Base-by-base conservation (phyloP, 352 stramenopile genomes). In the Phytophthora pinifolia region DNA sequence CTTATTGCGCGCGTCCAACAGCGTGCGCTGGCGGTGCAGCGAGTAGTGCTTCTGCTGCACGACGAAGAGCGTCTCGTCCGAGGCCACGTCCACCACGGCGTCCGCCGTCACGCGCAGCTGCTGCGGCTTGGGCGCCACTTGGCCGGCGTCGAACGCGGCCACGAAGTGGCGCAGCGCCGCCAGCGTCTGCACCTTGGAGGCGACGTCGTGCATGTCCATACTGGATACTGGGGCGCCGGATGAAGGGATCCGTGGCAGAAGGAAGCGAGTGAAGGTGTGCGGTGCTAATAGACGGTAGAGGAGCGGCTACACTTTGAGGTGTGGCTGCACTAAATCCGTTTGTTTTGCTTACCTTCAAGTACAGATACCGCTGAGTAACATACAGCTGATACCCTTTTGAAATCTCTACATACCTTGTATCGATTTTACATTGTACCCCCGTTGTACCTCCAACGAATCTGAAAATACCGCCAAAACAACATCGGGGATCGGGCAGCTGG, bases 91-190 rank as follows among this genome's bases (percentile, higher is more conserved):
- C 29, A 65, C 44, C 8, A 73, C 61, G 2, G 46, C 46, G 34
- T 62, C 52, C 5, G 51, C 13, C 14, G 52, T 62, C 50, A 76
- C 45, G 51, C 59, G 42, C 27, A 76, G 51, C 49, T 62, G 49
- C 15, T 30, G 44, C 10, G 41, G 51, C 55, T 67, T 65, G n/a
- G 50, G 49, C 12, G 46, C 62, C 43, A 71, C 66, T 22, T 68
- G 53, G 10, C 31, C 41, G n/a, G 59, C 37, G 46, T 76, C 63
- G 36, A 76, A 76, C 12, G 67, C 67, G 14, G 67, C 46, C 22
- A 71, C 67, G 34, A 76, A 76, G 59, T 70, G 63, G 15, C 58
- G 59, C 54, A 76, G 54, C 37, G 67, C 67, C 20, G 41, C 63
- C n/a, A 76, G 63, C 22, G 59, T 70, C 54, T 69, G 61, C 20